A percentile compares a stretch with the other conserved stretches of the same genome.
phyloP scores from a whole-genome alignment of 345 rosid species.

The Eucalyptus globulus region DNA sequence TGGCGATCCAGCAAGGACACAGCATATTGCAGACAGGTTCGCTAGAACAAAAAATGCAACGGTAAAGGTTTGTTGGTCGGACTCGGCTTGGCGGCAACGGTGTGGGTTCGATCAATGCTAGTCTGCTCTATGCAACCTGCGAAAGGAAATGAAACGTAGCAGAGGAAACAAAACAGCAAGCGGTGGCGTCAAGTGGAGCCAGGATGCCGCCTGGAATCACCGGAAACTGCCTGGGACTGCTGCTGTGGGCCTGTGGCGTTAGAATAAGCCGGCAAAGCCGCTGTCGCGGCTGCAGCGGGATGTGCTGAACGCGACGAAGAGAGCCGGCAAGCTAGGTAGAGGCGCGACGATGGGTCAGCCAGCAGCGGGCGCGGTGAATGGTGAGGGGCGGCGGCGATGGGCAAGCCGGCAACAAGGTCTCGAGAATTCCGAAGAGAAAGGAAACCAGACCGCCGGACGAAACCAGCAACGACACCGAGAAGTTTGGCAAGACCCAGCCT shows the following conservation, averaged over 20 bases:
- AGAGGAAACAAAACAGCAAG: too few species aligned
- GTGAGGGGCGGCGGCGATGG: neutral
- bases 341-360: neutral
- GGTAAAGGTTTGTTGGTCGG: neutral
- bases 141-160: too few species aligned
- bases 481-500: too few species aligned
- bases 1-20: neutral
- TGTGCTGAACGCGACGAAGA: neutral
- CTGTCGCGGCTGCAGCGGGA: neutral
- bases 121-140: neutral
- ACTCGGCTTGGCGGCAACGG: neutral
- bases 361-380: neutral
- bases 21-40: neutral
- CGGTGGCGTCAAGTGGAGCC: neutral
- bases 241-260: neutral
- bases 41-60: neutral
- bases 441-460: neutral
- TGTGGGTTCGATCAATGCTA: neutral
- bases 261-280: neutral
- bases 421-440: neutral
- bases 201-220: neutral
- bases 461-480: neutral
- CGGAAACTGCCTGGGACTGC: neutral
- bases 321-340: neutral
- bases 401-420: neutral